Percentiles rank a stretch among this genome's conserved stretches.
phyloP scores from a whole-genome alignment of 2,329 filamentous ascomycete species.

The Pseudopithomyces maydicus region DNA sequence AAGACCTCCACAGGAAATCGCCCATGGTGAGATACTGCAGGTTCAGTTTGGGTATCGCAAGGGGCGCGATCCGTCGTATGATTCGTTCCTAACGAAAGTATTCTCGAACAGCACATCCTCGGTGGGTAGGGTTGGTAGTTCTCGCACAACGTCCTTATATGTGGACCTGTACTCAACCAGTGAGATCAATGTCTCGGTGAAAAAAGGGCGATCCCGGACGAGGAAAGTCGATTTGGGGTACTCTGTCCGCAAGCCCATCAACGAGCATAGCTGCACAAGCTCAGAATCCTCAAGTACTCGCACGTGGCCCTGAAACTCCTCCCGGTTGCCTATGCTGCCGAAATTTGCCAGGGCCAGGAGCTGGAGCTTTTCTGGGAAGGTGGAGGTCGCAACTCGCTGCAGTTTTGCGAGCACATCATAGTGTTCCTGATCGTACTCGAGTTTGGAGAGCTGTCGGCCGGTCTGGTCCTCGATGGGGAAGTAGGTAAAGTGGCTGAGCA shows the following conservation, averaged over 20 bases:
- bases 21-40: conserved; percentile 93
- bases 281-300: conserved; percentile 75
- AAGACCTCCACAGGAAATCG: conserved; percentile 95
- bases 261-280: conserved; percentile 68
- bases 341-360: conserved; percentile 92
- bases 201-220: conserved; percentile 65
- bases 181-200: conserved; percentile 74
- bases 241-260: conserved; percentile 78
- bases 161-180: conserved; percentile 77
- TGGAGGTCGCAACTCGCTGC: conserved; percentile 75
- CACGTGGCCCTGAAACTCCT: conserved; percentile 78
- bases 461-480: conserved; percentile 94
- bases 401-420: conserved; percentile 77
- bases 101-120: conserved; percentile 81
- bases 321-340: conserved; percentile 79
- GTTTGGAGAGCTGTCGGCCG: conserved; percentile 72
- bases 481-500: conserved; percentile 85
- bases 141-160: conserved; percentile 78
- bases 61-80: conserved; percentile 85
- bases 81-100: conserved; percentile 78
- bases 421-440: conserved; percentile 79
- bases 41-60: conserved; percentile 93
- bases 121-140: conserved; percentile 80
- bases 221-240: conserved; percentile 77
- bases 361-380: conserved; percentile 87